Conservation (phyloP, 257 asterid genomes). For the Linderniella brevidens region DNA sequence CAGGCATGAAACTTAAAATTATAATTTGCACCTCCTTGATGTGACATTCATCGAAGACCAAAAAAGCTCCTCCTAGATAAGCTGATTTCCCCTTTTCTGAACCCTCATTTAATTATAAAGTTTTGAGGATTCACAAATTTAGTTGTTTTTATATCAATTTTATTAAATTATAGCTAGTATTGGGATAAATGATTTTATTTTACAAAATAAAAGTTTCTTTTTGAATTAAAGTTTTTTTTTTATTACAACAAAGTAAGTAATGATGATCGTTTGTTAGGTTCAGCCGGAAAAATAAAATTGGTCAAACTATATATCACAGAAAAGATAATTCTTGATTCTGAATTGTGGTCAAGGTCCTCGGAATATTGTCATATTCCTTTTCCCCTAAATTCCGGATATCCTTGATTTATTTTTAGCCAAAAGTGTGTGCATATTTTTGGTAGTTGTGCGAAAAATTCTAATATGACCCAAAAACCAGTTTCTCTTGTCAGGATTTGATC, state of each 20-base stretch:
- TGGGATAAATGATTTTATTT: too few species aligned
- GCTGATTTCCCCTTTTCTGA: conserved; percentile 8
- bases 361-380: conserved; percentile 24
- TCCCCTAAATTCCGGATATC: conserved; percentile 64
- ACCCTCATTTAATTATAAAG: conserved; percentile 9
- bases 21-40: too few species aligned
- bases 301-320: conserved; percentile 12
- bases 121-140: conserved; percentile 1
- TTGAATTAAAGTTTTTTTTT: too few species aligned
- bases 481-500: conserved; percentile 24
- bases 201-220: too few species aligned
- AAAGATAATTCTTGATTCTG: conserved; percentile 1
- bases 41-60: too few species aligned
- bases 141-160: too few species aligned
- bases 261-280: not conserved
- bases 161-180: too few species aligned
- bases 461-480: conserved; percentile 30
- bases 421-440: conserved; percentile 44
- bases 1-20: too few species aligned
- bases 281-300: conserved; percentile 7
- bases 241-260: not conserved
- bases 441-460: conserved; percentile 49
- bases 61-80: too few species aligned
- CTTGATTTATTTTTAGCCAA: conserved; percentile 21
- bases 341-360: conserved; percentile 34